Evolutionary conservation across 2,329 filamentous ascomycete species (phyloP).

Genomic region (Westerdykella sp.): DNA sequence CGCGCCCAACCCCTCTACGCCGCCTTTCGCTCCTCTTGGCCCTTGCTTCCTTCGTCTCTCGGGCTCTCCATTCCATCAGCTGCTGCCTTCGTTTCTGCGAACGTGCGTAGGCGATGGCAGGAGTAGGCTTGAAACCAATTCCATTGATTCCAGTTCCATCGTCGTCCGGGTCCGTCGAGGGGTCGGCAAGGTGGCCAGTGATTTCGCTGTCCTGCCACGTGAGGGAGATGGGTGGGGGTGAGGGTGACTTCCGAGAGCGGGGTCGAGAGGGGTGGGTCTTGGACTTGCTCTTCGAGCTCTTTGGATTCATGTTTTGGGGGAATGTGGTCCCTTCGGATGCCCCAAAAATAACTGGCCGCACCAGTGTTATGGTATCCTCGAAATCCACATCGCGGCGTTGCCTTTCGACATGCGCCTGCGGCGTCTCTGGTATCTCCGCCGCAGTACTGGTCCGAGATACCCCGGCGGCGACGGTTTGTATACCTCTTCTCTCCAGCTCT

Average conservation of each 20-base stretch:
- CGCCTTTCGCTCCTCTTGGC: slow-evolving; percentile 51
- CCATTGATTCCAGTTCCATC: slow-evolving; percentile 60
- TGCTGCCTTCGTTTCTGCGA: slow-evolving; percentile 53
- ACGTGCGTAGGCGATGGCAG: slow-evolving; percentile 52
- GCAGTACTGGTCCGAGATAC: neutral
- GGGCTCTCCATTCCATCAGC: slow-evolving; percentile 52
- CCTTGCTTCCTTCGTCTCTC: slow-evolving; percentile 55
- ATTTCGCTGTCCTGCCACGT: slow-evolving; percentile 58
- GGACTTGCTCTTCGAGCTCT: slow-evolving; percentile 3
- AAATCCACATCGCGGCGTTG: slow-evolving; percentile 27
- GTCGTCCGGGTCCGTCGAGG: slow-evolving; percentile 49
- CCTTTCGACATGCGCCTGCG: slow-evolving; percentile 8
- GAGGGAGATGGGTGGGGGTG: slow-evolving; percentile 31
- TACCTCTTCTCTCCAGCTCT: neutral
- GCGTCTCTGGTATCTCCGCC: slow-evolving; percentile 27
- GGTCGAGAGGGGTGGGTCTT: slow-evolving; percentile 9
- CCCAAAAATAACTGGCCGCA: slow-evolving; percentile 23
- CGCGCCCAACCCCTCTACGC: slow-evolving; percentile 22
- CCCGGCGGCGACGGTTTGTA: neutral
- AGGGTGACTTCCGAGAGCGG: slow-evolving; percentile 20
- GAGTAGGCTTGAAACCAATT: slow-evolving; percentile 56
- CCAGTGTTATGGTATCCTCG: slow-evolving; percentile 25
- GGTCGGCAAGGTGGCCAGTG: slow-evolving; percentile 51
- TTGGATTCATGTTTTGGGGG: slow-evolving; percentile 2
- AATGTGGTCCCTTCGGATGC: slow-evolving; percentile 3